A percentile compares a stretch with the other conserved stretches of the same genome.
These are phyloP conservation scores for Solanum medicagineum DNA, from an alignment of 257 asterid genomes.

Conservation along the genomic window DNA sequence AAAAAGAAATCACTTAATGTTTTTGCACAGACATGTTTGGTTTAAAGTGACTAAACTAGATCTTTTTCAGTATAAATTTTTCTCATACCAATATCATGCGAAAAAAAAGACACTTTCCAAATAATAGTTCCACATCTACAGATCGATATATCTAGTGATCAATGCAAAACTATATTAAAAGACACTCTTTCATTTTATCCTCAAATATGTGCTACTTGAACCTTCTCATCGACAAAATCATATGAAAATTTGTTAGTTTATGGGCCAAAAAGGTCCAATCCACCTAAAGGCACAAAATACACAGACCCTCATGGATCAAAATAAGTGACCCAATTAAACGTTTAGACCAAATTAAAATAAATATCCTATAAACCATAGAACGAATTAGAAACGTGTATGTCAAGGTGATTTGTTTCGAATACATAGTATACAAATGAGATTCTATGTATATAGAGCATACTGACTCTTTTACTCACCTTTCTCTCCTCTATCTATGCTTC, in stretches of 20 bases:
- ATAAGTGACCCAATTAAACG: neutral
- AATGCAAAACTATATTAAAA: neutral
- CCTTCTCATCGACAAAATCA: neutral
- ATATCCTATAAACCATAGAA: neutral
- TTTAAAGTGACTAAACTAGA: neutral
- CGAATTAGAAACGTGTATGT: neutral
- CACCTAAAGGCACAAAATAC: neutral
- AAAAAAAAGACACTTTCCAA: neutral
- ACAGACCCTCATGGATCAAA: neutral
- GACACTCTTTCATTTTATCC: neutral
- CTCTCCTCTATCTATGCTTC: no score
- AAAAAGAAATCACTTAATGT: neutral
- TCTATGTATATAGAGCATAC: no score
- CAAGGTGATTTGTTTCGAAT: no score
- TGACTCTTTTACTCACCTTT: neutral
- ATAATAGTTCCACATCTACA: neutral
- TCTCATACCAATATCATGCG: neutral
- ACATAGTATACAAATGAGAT: neutral
- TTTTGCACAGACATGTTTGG: no score
- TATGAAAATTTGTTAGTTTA: neutral
- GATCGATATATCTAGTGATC: neutral
- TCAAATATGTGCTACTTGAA: neutral
- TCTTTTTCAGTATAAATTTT: neutral
- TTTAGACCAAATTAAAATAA: neutral
- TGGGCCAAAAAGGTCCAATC: neutral